A percentile compares a stretch with the other conserved stretches of the same genome.
Evolutionary conservation across 176 grass and related monocot species (phyloP).

Genomic region (Avena insularis): DNA sequence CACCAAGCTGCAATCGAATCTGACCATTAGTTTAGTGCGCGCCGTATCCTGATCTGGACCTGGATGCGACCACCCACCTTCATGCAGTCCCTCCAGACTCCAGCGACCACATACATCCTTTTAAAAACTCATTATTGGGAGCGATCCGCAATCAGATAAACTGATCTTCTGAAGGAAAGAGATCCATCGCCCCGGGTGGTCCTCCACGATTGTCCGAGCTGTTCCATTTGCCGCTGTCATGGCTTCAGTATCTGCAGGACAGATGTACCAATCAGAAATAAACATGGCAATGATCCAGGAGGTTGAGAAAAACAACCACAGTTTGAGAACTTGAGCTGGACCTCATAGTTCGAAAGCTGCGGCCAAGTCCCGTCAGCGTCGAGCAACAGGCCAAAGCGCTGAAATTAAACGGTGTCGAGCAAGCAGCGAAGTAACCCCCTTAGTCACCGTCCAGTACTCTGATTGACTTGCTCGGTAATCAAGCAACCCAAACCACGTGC

Average conservation of each 20-base stretch:
- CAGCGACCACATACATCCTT: conserved; percentile 1
- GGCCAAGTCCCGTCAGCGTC: background rate
- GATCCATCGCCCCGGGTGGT: background rate
- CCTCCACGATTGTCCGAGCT: background rate
- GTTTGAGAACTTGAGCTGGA: background rate
- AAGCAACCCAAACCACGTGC: conserved; percentile 28
- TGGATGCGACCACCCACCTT: conserved; percentile 36
- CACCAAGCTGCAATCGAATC: conserved; percentile 38
- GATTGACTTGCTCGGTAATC: conserved; percentile 29
- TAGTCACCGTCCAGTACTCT: background rate
- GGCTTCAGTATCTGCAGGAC: conserved; percentile 18
- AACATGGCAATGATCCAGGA: background rate
- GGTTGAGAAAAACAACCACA: background rate
- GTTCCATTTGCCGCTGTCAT: conserved; percentile 16
- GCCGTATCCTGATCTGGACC: conserved; percentile 9
- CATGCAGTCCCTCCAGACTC: conserved; percentile 23
- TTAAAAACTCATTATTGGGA: conserved; percentile 10
- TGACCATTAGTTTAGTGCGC: conserved; percentile 26
- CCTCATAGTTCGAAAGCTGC: background rate
- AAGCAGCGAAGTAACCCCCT: conserved; percentile 38
- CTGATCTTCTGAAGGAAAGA: conserved; percentile 20
- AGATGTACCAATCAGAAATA: conserved; percentile 24
- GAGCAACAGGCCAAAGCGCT: conserved; percentile 36
- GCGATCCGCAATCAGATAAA: conserved; percentile 4
- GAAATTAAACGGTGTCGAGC: conserved; percentile 28